Evolutionary conservation across 805 yeast genomes (phyloP), one percentile per base, ranked within the genome.

Genomic region (Candida hispaniensis): DNA sequence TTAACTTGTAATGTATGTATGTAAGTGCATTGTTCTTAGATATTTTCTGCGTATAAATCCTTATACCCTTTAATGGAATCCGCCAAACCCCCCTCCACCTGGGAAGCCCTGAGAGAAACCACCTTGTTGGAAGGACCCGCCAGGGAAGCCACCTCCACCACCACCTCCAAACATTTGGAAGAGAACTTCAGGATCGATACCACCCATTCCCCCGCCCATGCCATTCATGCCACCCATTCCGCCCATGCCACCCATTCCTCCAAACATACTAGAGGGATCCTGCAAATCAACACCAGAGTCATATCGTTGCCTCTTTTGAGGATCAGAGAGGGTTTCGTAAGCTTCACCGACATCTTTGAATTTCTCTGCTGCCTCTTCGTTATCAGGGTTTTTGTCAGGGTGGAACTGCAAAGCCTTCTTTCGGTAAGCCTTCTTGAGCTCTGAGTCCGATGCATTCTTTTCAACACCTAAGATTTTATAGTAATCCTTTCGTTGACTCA

Each of bases 341-440:
- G 96, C 95, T 42, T 73, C 72, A 4, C 88, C 75, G 51, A 83
- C 69, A 56, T 83, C 94, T 60, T 88, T 88, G 61, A 88, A 88
- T 62, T 81, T 85, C 55, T 88, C 97, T 35, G 93, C 91, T 10
- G 94, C 95, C 55, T 79, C 93, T 36, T 53, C 64, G 32, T 49
- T 48, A 28, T 57, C 60, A 8, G 70, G 73, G 51, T 80, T 77
- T 60, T 82, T 81, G 52, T 81, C 94, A 0, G 94, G 94, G 53
- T 81, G 94, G 49, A 69, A 69, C 43, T 61, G 63, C 41, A 80
- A 64, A 3, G 93, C 93, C 46, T 73, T 66, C 48, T 71, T 73
- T 47, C 85, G 65, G 56, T 77, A 81, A 1, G 91, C 80, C 52
- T 76, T 78, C 53, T 79, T 78, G 50, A 81, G 69, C 36, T 73